phyloP scores from a whole-genome alignment of 2,329 filamentous ascomycete species.

The Lizonia empirigonia region DNA sequence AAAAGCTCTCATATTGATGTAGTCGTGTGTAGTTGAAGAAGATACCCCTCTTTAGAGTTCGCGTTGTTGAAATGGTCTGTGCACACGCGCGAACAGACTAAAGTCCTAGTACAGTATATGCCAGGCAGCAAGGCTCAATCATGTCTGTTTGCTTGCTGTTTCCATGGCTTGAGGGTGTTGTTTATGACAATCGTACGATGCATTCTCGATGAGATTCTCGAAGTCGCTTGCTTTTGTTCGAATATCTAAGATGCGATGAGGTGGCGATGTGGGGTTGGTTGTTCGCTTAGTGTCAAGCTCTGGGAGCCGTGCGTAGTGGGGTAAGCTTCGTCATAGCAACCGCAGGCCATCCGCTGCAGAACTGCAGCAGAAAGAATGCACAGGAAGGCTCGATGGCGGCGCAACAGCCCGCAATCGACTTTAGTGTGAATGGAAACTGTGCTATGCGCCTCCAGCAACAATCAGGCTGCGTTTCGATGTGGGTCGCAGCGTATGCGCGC shows the following conservation, averaged over 20 bases:
- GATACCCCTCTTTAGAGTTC: too few species aligned
- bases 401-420: constrained; percentile 8
- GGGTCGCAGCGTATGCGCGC: constrained; percentile 27
- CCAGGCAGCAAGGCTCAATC: constrained; percentile 6
- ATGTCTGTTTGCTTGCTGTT: background rate
- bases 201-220: constrained; percentile 3
- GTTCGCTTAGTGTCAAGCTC: background rate
- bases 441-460: constrained; percentile 15
- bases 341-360: constrained; percentile 7
- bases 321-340: constrained; percentile 21
- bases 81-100: too few species aligned
- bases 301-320: constrained; percentile 16
- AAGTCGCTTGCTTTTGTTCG: constrained; percentile 1
- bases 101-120: too few species aligned
- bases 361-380: constrained; percentile 14
- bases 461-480: constrained; percentile 28
- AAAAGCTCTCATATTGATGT: too few species aligned
- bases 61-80: too few species aligned
- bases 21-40: too few species aligned
- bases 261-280: constrained; percentile 12
- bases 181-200: background rate
- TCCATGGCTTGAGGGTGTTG: background rate
- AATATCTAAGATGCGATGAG: constrained; percentile 5
- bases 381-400: constrained; percentile 11
- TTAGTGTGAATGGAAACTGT: constrained; percentile 8